Evolutionary conservation across 2,329 filamentous ascomycete genomes (phyloP).

Genomic region (Ilyonectria mors-panacis): DNA sequence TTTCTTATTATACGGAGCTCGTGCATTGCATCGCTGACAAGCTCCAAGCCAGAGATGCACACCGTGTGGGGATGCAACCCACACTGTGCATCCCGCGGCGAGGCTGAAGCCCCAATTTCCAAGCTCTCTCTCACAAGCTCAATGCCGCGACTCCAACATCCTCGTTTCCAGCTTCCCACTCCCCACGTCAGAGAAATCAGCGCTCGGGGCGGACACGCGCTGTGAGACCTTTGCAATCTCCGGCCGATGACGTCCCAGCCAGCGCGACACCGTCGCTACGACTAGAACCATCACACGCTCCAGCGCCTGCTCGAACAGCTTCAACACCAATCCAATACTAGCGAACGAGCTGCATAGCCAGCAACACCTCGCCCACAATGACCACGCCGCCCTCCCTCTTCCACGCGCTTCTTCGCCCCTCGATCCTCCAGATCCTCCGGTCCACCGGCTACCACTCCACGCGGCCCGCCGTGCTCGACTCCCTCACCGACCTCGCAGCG

Average conservation of each 20-base stretch:
- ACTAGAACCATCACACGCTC: slow-evolving; percentile 30
- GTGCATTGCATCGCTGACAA: neutral
- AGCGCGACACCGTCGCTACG: slow-evolving; percentile 47
- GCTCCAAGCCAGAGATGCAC: too few relatives aligned
- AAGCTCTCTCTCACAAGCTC: neutral
- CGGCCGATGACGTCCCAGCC: slow-evolving; percentile 51
- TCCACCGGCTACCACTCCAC: slow-evolving; percentile 91
- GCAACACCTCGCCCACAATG: slow-evolving; percentile 54
- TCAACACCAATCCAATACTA: slow-evolving; percentile 6
- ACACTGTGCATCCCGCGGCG: slow-evolving; percentile 6
- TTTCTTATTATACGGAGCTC: neutral
- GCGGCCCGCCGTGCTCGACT: slow-evolving; percentile 85
- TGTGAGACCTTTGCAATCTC: slow-evolving; percentile 40
- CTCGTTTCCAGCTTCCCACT: slow-evolving; percentile 5
- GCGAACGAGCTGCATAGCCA: neutral
- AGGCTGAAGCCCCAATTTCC: slow-evolving; percentile 22
- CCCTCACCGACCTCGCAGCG: slow-evolving; percentile 87
- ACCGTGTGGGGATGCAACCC: neutral
- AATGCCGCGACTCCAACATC: slow-evolving; percentile 9
- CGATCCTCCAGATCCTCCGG: slow-evolving; percentile 91
- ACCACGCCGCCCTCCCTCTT: slow-evolving; percentile 65
- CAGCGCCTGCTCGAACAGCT: slow-evolving; percentile 9
- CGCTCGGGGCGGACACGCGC: slow-evolving; percentile 50
- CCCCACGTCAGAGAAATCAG: slow-evolving; percentile 16
- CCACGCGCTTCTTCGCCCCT: slow-evolving; percentile 87